Evolutionary conservation across 2,329 filamentous ascomycete genomes (phyloP).

Genomic region (Arthrobotrys megalospora): DNA sequence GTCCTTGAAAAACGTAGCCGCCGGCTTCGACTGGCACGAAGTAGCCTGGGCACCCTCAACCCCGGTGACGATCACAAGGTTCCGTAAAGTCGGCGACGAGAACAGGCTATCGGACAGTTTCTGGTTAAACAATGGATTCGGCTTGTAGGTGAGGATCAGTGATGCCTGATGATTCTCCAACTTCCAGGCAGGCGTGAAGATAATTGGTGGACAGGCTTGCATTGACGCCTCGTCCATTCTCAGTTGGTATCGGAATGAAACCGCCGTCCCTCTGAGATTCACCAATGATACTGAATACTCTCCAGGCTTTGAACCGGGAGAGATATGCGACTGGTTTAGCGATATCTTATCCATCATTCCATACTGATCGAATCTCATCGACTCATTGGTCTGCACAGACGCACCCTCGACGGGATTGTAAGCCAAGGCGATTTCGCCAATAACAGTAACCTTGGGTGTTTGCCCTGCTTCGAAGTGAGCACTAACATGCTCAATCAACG

Average conservation of each 20-base stretch:
- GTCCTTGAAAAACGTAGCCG: constrained; percentile 83
- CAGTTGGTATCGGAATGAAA: constrained; percentile 93
- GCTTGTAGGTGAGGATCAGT: constrained; percentile 84
- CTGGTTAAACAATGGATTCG: constrained; percentile 79
- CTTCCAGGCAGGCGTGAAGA: constrained; percentile 85
- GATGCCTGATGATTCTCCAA: constrained; percentile 87
- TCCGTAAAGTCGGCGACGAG: constrained; percentile 76
- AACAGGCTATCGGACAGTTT: constrained; percentile 67
- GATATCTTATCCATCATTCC: constrained; percentile 89
- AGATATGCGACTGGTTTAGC: constrained; percentile 92
- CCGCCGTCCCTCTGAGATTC: constrained; percentile 79
- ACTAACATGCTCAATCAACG: constrained; percentile 91
- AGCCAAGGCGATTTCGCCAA: constrained; percentile 89
- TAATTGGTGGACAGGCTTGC: constrained; percentile 78
- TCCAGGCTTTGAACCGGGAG: constrained; percentile 78
- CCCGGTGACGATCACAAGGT: constrained; percentile 80
- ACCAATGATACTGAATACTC: constrained; percentile 84
- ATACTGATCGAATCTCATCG: constrained; percentile 89
- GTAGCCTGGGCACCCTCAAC: constrained; percentile 78
- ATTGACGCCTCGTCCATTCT: constrained; percentile 76
- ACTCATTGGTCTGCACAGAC: constrained; percentile 72
- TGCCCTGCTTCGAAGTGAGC: constrained; percentile 83
- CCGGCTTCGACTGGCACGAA: constrained; percentile 82
- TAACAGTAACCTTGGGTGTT: constrained; percentile 80
- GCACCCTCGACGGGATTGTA: constrained; percentile 74